These are phyloP conservation scores for Metschnikowia shivogae DNA, from an alignment of 805 yeast genomes.

Conservation along the genomic window DNA sequence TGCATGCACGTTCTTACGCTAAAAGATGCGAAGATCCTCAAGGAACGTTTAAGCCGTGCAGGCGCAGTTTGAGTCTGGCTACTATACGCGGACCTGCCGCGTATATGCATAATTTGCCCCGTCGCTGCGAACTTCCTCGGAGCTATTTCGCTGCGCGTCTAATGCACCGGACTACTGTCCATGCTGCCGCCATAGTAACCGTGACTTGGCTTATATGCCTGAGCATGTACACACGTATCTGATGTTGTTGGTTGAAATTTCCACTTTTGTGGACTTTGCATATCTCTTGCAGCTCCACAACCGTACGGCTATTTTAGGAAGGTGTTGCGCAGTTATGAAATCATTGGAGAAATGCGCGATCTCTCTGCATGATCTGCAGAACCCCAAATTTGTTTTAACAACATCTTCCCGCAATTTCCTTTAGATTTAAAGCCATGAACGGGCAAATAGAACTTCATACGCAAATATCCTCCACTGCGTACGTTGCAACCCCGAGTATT, in stretches of 20 bases:
- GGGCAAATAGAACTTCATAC: no score
- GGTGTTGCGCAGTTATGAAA: not conserved
- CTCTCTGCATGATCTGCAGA: not conserved
- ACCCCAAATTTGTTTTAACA: no score
- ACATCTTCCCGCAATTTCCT: no score
- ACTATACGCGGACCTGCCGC: not conserved
- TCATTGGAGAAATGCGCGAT: not conserved
- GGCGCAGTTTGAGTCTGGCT: not conserved
- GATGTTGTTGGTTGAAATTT: no score
- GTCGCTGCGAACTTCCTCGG: not conserved
- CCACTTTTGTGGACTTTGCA: no score
- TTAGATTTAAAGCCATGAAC: no score
- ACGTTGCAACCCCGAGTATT: not conserved
- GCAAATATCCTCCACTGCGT: not conserved
- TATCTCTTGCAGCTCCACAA: not conserved
- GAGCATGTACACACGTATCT: no score
- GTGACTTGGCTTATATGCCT: not conserved
- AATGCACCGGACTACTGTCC: constrained; percentile 1
- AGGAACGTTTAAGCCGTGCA: constrained; percentile 6
- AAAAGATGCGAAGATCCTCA: constrained; percentile 5
- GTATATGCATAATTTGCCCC: not conserved
- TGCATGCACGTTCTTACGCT: constrained; percentile 4
- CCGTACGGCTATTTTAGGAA: not conserved
- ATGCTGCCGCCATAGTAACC: not conserved
- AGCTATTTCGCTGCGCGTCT: constrained; percentile 5